Evolutionary conservation across 1,284 basidiomycete genomes (phyloP).

Genomic region (Thecaphora thlaspeos): DNA sequence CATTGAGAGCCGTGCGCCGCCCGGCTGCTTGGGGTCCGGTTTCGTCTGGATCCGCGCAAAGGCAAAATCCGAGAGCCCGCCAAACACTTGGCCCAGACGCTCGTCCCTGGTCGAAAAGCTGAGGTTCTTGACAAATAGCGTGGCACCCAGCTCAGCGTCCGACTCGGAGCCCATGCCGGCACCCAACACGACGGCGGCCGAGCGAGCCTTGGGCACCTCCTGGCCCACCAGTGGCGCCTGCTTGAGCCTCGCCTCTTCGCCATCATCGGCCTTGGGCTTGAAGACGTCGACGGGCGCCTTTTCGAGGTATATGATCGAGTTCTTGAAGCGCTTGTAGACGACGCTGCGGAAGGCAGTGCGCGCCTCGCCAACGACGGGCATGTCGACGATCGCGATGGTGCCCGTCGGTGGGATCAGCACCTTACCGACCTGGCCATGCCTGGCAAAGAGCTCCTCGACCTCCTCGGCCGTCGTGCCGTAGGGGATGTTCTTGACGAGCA

Average conservation of each 20-base stretch:
- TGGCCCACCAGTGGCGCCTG: conserved; percentile 36
- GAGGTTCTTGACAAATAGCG: conserved; percentile 92
- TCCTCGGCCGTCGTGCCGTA: conserved; percentile 78
- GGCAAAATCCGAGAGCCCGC: conserved; percentile 75
- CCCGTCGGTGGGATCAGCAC: conserved; percentile 88
- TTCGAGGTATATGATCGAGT: conserved; percentile 87
- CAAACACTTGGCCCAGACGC: conserved; percentile 70
- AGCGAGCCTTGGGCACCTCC: conserved; percentile 8
- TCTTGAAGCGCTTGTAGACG: conserved; percentile 83
- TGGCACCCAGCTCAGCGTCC: conserved; percentile 69
- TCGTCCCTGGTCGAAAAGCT: conserved; percentile 83
- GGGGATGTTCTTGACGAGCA: conserved; percentile 95
- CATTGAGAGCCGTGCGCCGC: conserved; percentile 69
- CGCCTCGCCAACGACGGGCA: conserved; percentile 63
- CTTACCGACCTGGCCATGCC: conserved; percentile 72
- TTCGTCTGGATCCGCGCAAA: conserved; percentile 92
- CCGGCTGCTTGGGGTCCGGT: conserved; percentile 66
- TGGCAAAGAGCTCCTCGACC: conserved; percentile 75
- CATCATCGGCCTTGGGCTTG: conserved; percentile 6
- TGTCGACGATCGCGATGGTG: conserved; percentile 90
- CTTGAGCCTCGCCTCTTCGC: conserved; percentile 14
- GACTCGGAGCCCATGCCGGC: conserved; percentile 12
- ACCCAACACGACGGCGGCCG: conserved; percentile 3
- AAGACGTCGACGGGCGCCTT: conserved; percentile 76
- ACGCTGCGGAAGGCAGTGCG: conserved; percentile 70